Conservation (phyloP, 2,329 filamentous ascomycete genomes). For the Trichophyton equinum region DNA sequence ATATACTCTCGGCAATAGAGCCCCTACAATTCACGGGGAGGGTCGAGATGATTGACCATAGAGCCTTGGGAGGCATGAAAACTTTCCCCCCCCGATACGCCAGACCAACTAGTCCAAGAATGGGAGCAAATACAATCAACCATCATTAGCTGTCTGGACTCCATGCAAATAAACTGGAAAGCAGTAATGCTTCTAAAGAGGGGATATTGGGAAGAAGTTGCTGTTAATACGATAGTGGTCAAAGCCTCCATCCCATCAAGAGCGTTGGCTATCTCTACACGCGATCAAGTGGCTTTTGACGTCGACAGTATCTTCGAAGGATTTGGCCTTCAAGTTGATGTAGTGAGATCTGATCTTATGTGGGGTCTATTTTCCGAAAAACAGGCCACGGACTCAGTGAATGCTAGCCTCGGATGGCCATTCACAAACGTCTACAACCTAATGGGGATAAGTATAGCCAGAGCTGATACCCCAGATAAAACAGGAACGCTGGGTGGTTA, state of each 20-base stretch:
- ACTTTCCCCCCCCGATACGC: neutral
- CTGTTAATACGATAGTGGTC: neutral
- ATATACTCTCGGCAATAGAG: neutral
- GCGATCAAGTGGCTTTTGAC: neutral
- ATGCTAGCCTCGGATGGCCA: neutral
- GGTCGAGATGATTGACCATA: slow-evolving; percentile 1
- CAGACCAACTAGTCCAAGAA: neutral
- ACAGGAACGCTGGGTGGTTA: slow-evolving; percentile 1
- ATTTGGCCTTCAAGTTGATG: neutral
- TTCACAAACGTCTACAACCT: slow-evolving; percentile 1
- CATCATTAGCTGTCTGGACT: neutral
- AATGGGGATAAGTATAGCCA: slow-evolving; percentile 3
- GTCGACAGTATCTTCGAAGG: neutral
- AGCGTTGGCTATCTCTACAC: neutral
- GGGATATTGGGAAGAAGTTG: slow-evolving; percentile 5
- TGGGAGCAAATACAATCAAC: neutral
- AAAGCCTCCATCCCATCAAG: neutral
- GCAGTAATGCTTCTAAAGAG: neutral
- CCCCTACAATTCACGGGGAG: neutral
- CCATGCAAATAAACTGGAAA: neutral
- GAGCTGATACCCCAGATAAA: neutral
- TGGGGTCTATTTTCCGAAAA: neutral
- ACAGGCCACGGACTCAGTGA: no score
- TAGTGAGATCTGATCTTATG: neutral
- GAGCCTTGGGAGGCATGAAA: neutral